These are phyloP conservation scores for Aspergillus caelatus DNA, from an alignment of 2,329 filamentous ascomycete genomes.

Conservation along the genomic window DNA sequence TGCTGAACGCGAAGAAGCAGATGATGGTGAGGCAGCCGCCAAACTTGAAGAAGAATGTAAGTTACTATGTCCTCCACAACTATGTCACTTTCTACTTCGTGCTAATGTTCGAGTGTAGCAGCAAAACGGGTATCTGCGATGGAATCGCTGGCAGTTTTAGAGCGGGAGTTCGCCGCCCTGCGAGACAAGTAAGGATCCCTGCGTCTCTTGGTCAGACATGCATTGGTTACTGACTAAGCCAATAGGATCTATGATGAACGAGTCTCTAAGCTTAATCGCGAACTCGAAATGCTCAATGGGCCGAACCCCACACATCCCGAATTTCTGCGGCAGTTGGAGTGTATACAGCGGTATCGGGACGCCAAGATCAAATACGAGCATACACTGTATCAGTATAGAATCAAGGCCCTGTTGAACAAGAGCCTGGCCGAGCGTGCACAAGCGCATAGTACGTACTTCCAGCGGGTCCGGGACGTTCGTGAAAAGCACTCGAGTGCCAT, in stretches of 20 bases:
- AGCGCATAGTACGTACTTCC: slow-evolving; percentile 87
- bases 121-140: slow-evolving; percentile 78
- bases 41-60: slow-evolving; percentile 57
- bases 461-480: slow-evolving; percentile 78
- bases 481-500: slow-evolving; percentile 78
- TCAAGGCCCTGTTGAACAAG: slow-evolving; percentile 71
- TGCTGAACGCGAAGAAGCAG: slow-evolving; percentile 50
- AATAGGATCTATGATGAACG: slow-evolving; percentile 83
- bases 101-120: slow-evolving; percentile 54
- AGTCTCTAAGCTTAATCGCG: slow-evolving; percentile 74
- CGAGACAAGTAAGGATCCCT: slow-evolving; percentile 59
- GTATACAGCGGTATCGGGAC: slow-evolving; percentile 78
- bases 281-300: slow-evolving; percentile 62
- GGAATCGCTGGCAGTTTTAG: slow-evolving; percentile 76
- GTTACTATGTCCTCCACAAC: slow-evolving; percentile 19
- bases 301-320: slow-evolving; percentile 77
- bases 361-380: slow-evolving; percentile 78
- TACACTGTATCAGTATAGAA: slow-evolving; percentile 71
- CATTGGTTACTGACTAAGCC: slow-evolving; percentile 3
- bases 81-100: not conserved
- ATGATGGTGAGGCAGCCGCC: slow-evolving; percentile 47
- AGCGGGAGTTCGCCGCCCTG: slow-evolving; percentile 85
- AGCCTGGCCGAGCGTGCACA: slow-evolving; percentile 82
- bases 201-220: not conserved
- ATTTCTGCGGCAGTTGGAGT: slow-evolving; percentile 85